phyloP scores from a whole-genome alignment of 1,284 basidiomycete genomes.

The Sparassis latifolia region DNA sequence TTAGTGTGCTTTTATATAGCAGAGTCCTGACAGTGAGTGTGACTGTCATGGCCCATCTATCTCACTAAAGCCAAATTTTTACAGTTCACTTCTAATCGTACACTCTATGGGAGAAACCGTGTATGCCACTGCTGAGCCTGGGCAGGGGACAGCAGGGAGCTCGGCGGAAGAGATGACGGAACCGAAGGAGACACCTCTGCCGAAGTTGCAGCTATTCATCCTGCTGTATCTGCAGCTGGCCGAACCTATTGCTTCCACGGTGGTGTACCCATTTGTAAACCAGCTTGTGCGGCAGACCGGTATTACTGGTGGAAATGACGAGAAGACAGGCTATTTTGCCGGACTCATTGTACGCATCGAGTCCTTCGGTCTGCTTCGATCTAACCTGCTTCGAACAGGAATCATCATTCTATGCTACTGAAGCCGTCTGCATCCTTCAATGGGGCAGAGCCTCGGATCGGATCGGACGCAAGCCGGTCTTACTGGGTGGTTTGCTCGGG shows the following conservation, averaged over 20 bases:
- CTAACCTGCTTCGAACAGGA: conserved; percentile 32
- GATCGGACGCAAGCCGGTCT: conserved; percentile 62
- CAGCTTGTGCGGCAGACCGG: conserved; percentile 52
- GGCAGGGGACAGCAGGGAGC: no score
- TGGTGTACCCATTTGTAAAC: conserved; percentile 54
- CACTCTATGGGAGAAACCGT: no score
- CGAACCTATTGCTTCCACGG: conserved; percentile 50
- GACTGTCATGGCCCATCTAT: no score
- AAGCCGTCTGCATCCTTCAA: conserved; percentile 58
- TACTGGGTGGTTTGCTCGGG: conserved; percentile 60
- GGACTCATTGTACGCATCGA: conserved; percentile 38
- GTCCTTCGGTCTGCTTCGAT: not conserved
- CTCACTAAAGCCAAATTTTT: no score
- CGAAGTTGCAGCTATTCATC: conserved; percentile 57
- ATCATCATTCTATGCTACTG: conserved; percentile 60
- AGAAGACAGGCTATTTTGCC: conserved; percentile 44
- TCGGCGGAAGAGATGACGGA: no score
- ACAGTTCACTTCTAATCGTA: no score
- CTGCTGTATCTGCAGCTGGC: conserved; percentile 52
- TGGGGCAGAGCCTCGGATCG: conserved; percentile 66
- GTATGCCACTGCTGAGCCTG: no score
- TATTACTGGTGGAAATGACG: conserved; percentile 52
- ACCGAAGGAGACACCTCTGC: conserved; percentile 41
- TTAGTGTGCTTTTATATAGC: no score
- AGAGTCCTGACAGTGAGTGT: no score